phyloP scores from a whole-genome alignment of 2,329 filamentous ascomycete species.

The Aspergillus spinulosporus region DNA sequence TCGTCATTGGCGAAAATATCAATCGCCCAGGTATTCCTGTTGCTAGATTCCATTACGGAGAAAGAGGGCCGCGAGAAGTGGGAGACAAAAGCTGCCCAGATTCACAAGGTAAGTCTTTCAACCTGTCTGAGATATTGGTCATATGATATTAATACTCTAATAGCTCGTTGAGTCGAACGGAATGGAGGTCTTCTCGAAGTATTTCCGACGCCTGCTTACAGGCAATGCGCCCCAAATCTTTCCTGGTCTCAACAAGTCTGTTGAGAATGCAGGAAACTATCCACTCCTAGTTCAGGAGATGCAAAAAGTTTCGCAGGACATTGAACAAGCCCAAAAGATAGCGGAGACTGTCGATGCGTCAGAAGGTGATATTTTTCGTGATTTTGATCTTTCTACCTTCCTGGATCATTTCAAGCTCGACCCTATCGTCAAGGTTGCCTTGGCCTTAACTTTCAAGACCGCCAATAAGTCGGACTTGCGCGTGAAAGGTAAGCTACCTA shows the following conservation, averaged over 20 bases:
- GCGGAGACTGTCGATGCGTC: slow-evolving; percentile 88
- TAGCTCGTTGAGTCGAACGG: slow-evolving; percentile 96
- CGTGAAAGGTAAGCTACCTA: slow-evolving; percentile 70
- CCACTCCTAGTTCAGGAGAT: slow-evolving; percentile 80
- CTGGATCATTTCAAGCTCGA: slow-evolving; percentile 96
- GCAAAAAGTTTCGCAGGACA: slow-evolving; percentile 77
- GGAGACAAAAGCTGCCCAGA: slow-evolving; percentile 86
- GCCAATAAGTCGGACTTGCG: slow-evolving; percentile 77
- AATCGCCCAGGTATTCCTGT: slow-evolving; percentile 89
- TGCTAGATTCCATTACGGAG: slow-evolving; percentile 92
- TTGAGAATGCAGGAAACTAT: slow-evolving; percentile 78
- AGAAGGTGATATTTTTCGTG: slow-evolving; percentile 89
- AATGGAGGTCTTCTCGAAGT: slow-evolving; percentile 98
- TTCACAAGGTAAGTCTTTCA: slow-evolving; percentile 71
- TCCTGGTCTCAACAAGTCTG: slow-evolving; percentile 70
- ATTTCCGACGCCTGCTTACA: slow-evolving; percentile 88
- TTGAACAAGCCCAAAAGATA: slow-evolving; percentile 83
- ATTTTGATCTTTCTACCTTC: slow-evolving; percentile 94
- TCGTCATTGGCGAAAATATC: slow-evolving; percentile 85
- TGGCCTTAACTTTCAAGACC: slow-evolving; percentile 85
- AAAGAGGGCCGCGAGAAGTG: slow-evolving; percentile 90
- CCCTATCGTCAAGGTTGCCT: slow-evolving; percentile 78
- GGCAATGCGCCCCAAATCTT: slow-evolving; percentile 93
- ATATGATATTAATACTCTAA: slow-evolving; percentile 1
- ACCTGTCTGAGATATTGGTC: neutral